Conservation (phyloP, 805 yeast genomes). For the Barnettozyma sucrosica region DNA sequence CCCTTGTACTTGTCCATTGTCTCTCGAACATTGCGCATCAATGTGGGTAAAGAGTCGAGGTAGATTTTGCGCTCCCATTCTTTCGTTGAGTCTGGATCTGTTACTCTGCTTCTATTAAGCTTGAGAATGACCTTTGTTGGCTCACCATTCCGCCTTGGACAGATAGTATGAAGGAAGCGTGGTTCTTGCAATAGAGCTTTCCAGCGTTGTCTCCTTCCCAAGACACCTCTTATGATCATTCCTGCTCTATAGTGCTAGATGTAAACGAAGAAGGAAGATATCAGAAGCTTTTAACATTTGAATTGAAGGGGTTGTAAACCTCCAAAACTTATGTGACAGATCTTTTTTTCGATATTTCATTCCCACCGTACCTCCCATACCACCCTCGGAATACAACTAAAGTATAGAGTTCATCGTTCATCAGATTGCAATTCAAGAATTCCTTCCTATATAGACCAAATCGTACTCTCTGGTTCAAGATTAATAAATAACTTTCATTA, state of each 20-base stretch:
- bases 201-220: neutral
- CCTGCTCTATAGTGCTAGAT: neutral
- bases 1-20: slow-evolving; percentile 42
- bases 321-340: neutral
- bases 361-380: neutral
- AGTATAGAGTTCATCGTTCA: too few relatives aligned
- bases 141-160: neutral
- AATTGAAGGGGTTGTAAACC: neutral
- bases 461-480: neutral
- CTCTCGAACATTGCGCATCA: slow-evolving; percentile 31
- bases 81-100: neutral
- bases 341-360: neutral
- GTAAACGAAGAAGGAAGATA: neutral
- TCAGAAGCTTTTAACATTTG: neutral
- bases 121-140: slow-evolving; percentile 3
- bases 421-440: too few relatives aligned
- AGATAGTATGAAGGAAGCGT: neutral
- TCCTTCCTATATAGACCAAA: too few relatives aligned
- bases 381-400: neutral
- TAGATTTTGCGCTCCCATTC: slow-evolving; percentile 3
- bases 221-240: neutral
- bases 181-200: neutral
- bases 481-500: neutral
- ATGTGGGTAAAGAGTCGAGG: slow-evolving; percentile 27
- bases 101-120: neutral